Evolutionary conservation across 495 filamentous ascomycete genomes (phyloP).

Genomic region (Eremomyces bilateralis): DNA sequence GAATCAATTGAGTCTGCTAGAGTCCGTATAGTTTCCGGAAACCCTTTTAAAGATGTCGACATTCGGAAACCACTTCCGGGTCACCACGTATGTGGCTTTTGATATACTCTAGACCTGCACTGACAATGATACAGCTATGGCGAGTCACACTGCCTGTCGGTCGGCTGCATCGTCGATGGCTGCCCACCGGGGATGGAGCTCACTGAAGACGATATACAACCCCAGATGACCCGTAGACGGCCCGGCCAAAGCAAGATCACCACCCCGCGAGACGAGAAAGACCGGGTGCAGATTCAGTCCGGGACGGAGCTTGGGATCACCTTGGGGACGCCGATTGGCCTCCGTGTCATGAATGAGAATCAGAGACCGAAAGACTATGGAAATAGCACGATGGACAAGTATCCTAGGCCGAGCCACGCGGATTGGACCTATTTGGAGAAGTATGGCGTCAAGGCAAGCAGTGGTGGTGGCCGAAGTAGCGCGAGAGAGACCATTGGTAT

Average conservation of each 20-base stretch:
- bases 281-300: slow-evolving; percentile 77
- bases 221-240: slow-evolving; percentile 76
- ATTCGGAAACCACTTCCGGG: slow-evolving; percentile 51
- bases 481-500: slow-evolving; percentile 81
- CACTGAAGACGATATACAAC: slow-evolving; percentile 79
- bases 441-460: slow-evolving; percentile 87
- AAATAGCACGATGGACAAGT: slow-evolving; percentile 72
- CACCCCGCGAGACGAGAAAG: slow-evolving; percentile 84
- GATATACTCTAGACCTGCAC: too few species aligned
- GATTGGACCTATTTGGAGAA: slow-evolving; percentile 96
- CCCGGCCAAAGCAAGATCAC: slow-evolving; percentile 82
- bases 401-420: slow-evolving; percentile 80
- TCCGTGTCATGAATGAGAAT: slow-evolving; percentile 80
- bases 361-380: slow-evolving; percentile 90
- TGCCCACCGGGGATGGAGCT: slow-evolving; percentile 77
- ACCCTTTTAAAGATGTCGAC: slow-evolving; percentile 46
- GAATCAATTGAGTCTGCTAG: not conserved
- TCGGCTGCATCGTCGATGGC: slow-evolving; percentile 27
- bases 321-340: slow-evolving; percentile 75
- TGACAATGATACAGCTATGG: too few species aligned
- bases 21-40: too few species aligned
- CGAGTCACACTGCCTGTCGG: slow-evolving; percentile 20
- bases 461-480: slow-evolving; percentile 77
- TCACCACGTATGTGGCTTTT: slow-evolving; percentile 17
- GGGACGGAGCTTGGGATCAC: slow-evolving; percentile 87